A percentile compares a stretch with the other conserved stretches of the same genome.
Conservation (phyloP, 805 yeast species). For the Starmerella bombicola region DNA sequence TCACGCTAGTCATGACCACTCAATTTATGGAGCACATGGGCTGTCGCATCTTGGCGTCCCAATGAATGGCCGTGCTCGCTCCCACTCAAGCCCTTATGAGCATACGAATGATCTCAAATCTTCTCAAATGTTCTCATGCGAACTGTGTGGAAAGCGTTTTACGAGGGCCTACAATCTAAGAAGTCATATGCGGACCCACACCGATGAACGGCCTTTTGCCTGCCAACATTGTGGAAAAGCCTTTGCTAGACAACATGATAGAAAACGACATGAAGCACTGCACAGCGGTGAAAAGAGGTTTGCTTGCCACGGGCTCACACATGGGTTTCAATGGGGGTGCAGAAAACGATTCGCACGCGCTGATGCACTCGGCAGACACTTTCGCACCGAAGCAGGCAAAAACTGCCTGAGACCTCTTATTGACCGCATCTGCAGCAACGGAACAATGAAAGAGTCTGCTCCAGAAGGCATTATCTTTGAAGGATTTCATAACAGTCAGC, state of each 20-base stretch:
- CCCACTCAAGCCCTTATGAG: slow-evolving; percentile 37
- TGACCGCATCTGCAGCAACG: slow-evolving; percentile 33
- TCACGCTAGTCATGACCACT: neutral
- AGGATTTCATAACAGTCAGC: slow-evolving; percentile 17
- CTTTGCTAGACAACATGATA: slow-evolving; percentile 67
- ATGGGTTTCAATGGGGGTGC: slow-evolving; percentile 48
- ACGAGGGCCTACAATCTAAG: slow-evolving; percentile 89
- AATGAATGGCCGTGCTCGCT: slow-evolving; percentile 11
- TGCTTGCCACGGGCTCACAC: slow-evolving; percentile 48
- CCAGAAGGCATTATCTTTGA: slow-evolving; percentile 22
- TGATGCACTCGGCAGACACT: slow-evolving; percentile 66
- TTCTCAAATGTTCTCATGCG: slow-evolving; percentile 64
- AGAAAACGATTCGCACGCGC: slow-evolving; percentile 62
- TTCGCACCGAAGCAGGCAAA: slow-evolving; percentile 64
- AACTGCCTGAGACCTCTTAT: slow-evolving; percentile 52
- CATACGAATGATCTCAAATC: slow-evolving; percentile 49
- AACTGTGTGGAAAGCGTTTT: slow-evolving; percentile 71
- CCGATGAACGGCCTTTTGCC: slow-evolving; percentile 56
- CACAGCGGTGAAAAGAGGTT: slow-evolving; percentile 63
- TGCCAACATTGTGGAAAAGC: slow-evolving; percentile 53
- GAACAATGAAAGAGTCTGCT: slow-evolving; percentile 12
- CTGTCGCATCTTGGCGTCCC: slow-evolving; percentile 7
- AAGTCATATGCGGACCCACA: slow-evolving; percentile 81
- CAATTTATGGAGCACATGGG: neutral
- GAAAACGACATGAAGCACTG: slow-evolving; percentile 61